Percentiles rank a stretch among this genome's conserved stretches.
These are phyloP conservation scores for Ophiostoma novo-ulmi DNA, from an alignment of 2,329 filamentous ascomycete genomes.

Conservation along the genomic window DNA sequence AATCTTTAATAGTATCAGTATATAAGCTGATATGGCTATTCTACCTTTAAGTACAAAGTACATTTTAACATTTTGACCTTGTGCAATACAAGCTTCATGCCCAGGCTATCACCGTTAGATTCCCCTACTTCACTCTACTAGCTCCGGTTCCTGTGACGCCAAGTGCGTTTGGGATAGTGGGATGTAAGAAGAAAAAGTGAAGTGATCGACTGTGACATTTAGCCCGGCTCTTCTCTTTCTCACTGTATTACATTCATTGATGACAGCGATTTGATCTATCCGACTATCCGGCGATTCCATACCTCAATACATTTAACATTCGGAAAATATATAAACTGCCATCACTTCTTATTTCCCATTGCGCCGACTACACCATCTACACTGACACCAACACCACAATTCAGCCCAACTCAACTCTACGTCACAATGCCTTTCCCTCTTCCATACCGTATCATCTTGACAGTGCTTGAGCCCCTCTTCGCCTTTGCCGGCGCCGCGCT, in stretches of 20 bases:
- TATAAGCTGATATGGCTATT: background rate
- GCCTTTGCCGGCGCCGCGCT: constrained; percentile 34
- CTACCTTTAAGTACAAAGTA: too few species aligned
- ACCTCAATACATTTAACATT: background rate
- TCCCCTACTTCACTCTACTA: background rate
- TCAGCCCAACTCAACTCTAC: background rate
- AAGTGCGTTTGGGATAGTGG: background rate
- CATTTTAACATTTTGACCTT: too few species aligned
- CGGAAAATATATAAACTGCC: background rate
- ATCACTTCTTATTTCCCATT: background rate
- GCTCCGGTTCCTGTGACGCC: background rate
- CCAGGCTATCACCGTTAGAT: background rate
- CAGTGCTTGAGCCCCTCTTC: constrained; percentile 36
- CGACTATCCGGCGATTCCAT: background rate
- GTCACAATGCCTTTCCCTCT: constrained; percentile 29
- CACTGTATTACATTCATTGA: background rate
- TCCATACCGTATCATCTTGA: constrained; percentile 34
- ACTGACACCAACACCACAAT: background rate
- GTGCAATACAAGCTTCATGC: too few species aligned
- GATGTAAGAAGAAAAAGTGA: background rate
- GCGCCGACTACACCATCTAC: background rate
- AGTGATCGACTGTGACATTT: constrained; percentile 4
- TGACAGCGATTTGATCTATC: background rate
- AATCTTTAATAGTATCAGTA: background rate
- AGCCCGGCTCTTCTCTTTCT: background rate